Evolutionary conservation across 768 basidiomycete species (phyloP), one percentile per base, ranked within the genome.

Genomic region (Kwoniella dejecticola): DNA sequence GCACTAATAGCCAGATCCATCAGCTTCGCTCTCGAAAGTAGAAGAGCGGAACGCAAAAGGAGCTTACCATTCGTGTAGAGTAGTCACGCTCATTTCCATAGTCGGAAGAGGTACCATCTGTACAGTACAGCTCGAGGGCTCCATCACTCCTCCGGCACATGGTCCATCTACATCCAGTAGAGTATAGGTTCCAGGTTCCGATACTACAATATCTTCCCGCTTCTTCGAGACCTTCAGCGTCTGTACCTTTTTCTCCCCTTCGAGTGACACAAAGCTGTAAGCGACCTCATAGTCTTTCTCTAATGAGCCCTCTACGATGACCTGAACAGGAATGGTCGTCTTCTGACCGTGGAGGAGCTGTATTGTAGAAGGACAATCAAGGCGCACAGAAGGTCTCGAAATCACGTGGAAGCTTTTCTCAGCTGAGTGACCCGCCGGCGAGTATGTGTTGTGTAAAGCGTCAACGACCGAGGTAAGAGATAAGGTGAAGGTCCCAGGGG

Each of bases 61-160:
- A 45, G 76, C 81, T 67, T 66, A 90, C 92, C 92, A 93, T 81
- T 94, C 91, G 63, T 92, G 90, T 60, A 94, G 89, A 50, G 87
- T 87, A 69, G 87, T 89, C 86, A 90, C 91, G 78, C 88, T 85
- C 61, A 95, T 89, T 70, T 94, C 88, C 23, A 91, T 89, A 2
- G 85, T 86, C 2, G 93, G 93, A 29, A 83, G 71, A 3, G 90
- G 89, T 64, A 80, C 68, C 12, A 72, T 55, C 60, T 73, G 60
- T 5, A 94, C 89, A 58, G 81, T 84, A 68, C 91, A 92, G 4
- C 82, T 85, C 58, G 91, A 90, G 0, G 92, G 91, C 48, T 89
- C 88, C 41, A 91, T 81, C 1, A 97, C 86, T 60, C 89, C 88
- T 5, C 93, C 93, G 42, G 84, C 81, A 70, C 93, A 97, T 82